Evolutionary conservation across 495 filamentous ascomycete species (phyloP).

Genomic region (Tuber calosporum): DNA sequence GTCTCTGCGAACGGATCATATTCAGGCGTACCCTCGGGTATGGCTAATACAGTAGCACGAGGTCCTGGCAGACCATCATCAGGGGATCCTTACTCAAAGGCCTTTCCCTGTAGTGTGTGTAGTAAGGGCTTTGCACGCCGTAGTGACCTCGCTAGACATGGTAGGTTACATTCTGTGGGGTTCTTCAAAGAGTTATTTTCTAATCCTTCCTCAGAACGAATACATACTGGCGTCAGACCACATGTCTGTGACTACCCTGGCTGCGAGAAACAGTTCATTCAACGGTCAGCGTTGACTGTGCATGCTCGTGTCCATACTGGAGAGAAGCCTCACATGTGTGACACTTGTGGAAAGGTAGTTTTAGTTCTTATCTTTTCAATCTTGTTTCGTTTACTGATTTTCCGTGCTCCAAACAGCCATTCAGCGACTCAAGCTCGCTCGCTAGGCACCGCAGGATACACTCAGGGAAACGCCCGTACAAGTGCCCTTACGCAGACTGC

Average conservation of each 20-base stretch:
- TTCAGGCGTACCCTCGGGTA: constrained; percentile 42
- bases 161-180: constrained; percentile 50
- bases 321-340: constrained; percentile 97
- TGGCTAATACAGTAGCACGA: constrained; percentile 37
- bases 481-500: constrained; percentile 94
- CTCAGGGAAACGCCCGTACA: constrained; percentile 91
- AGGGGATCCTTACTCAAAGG: constrained; percentile 58
- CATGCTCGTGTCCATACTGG: constrained; percentile 93
- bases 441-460: constrained; percentile 92
- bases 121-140: constrained; percentile 86
- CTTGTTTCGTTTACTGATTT: constrained; percentile 33
- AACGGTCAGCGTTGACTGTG: constrained; percentile 93
- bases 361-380: constrained; percentile 11
- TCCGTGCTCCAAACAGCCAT: constrained; percentile 57
- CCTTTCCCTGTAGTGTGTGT: constrained; percentile 86
- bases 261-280: constrained; percentile 94
- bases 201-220: constrained; percentile 61
- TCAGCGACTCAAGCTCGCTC: constrained; percentile 93
- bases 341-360: constrained; percentile 87
- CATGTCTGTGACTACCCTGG: constrained; percentile 86
- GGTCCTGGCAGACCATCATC: constrained; percentile 47
- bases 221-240: constrained; percentile 84
- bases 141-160: constrained; percentile 91
- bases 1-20: constrained; percentile 25
- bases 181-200: constrained; percentile 14